Evolutionary conservation across 1,284 basidiomycete species (phyloP).

Genomic region (Pyrrhoderma noxium): DNA sequence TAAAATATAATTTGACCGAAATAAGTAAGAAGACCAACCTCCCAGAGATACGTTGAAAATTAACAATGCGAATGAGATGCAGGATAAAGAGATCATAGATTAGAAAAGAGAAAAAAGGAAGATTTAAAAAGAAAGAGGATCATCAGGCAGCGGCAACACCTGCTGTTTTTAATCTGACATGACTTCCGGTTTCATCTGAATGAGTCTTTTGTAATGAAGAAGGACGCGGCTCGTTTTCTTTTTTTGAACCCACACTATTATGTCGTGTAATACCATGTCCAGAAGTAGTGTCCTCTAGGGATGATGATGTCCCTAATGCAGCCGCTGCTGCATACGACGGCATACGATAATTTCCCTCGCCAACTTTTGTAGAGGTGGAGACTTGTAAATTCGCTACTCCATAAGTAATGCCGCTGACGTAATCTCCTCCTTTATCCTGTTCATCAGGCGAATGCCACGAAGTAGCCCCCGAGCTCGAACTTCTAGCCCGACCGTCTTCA

Average conservation of each 20-base stretch:
- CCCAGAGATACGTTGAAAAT: not conserved
- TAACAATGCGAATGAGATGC: not conserved
- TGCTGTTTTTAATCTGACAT: not conserved
- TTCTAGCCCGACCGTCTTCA: constrained; percentile 2
- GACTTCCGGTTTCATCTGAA: constrained; percentile 9
- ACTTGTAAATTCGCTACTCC: constrained; percentile 5
- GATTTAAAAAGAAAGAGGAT: not conserved
- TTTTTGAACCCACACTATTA: constrained; percentile 2
- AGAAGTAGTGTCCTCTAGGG: not conserved
- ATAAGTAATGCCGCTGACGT: not conserved
- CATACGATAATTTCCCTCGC: not conserved
- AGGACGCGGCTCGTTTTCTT: constrained; percentile 3
- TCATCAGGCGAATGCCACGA: constrained; percentile 16
- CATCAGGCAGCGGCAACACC: not conserved
- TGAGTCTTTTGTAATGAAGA: constrained; percentile 9
- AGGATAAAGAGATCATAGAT: not conserved
- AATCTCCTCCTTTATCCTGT: not conserved
- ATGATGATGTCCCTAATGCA: not conserved
- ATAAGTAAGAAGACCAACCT: not conserved
- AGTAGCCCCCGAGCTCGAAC: constrained; percentile 12
- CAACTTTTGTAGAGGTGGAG: constrained; percentile 3
- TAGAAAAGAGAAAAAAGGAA: not conserved
- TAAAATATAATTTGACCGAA: not conserved
- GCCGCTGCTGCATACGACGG: not conserved
- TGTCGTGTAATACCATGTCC: not conserved